These are phyloP conservation scores for Cyclotella kingstonii DNA, from an alignment of 108 stramenopile species.

Conservation along the genomic window DNA sequence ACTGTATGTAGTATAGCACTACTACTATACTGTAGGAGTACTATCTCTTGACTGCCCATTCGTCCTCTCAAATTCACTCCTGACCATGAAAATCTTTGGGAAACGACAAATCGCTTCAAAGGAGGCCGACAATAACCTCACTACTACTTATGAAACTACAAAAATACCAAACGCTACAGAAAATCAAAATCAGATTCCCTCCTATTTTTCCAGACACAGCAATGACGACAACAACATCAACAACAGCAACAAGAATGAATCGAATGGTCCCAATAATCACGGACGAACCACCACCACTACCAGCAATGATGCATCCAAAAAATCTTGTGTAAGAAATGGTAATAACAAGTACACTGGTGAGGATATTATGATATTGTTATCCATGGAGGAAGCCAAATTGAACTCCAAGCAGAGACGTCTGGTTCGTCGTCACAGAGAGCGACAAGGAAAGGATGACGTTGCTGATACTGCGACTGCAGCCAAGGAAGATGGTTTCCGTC, in stretches of 20 bases:
- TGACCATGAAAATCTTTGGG: neutral
- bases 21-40: neutral
- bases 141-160: too few relatives aligned
- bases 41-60: neutral
- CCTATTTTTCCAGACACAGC: too few relatives aligned
- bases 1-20: neutral
- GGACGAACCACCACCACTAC: too few relatives aligned
- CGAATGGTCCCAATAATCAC: too few relatives aligned
- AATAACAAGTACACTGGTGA: too few relatives aligned
- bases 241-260: too few relatives aligned
- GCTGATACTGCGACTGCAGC: slow-evolving; percentile 7
- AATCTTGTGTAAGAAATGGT: too few relatives aligned
- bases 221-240: too few relatives aligned
- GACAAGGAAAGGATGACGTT: slow-evolving; percentile 28
- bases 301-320: too few relatives aligned
- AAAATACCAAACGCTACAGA: too few relatives aligned
- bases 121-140: too few relatives aligned
- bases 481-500: neutral
- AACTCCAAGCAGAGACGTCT: slow-evolving; percentile 81
- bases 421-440: slow-evolving; percentile 65
- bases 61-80: neutral
- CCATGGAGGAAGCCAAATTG: slow-evolving; percentile 60
- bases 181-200: too few relatives aligned
- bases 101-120: neutral
- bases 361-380: slow-evolving; percentile 55